Conservation (phyloP, 2,329 filamentous ascomycete species). For the Huntiella abstrusa region DNA sequence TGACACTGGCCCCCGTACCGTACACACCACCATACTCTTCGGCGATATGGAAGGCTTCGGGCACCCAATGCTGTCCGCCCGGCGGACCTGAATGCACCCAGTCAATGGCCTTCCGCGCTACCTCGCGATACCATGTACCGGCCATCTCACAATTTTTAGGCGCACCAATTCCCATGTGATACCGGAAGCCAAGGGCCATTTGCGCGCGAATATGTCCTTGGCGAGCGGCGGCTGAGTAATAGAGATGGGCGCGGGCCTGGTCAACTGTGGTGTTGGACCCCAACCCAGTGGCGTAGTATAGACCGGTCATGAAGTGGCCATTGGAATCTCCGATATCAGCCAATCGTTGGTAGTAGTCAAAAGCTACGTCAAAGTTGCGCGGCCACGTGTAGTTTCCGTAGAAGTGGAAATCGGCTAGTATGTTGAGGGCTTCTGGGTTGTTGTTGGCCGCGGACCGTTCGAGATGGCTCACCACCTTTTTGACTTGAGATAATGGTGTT, state of each 20-base stretch:
- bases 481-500: slow-evolving; percentile 1
- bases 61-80: slow-evolving; percentile 59
- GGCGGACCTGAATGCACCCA: slow-evolving; percentile 84
- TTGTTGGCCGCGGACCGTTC: slow-evolving; percentile 33
- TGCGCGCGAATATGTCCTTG: slow-evolving; percentile 68
- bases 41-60: slow-evolving; percentile 67
- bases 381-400: slow-evolving; percentile 87
- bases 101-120: slow-evolving; percentile 78
- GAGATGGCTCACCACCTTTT: slow-evolving; percentile 32
- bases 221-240: slow-evolving; percentile 84
- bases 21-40: slow-evolving; percentile 88
- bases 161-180: slow-evolving; percentile 70
- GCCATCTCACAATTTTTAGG: slow-evolving; percentile 72
- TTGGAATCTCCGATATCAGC: slow-evolving; percentile 70
- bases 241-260: slow-evolving; percentile 79
- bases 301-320: slow-evolving; percentile 84
- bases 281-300: slow-evolving; percentile 90
- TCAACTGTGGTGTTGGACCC: slow-evolving; percentile 64
- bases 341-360: slow-evolving; percentile 61
- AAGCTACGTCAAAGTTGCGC: slow-evolving; percentile 60
- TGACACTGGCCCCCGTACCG: slow-evolving; percentile 81
- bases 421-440: slow-evolving; percentile 69
- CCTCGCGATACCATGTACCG: slow-evolving; percentile 74
- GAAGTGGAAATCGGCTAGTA: slow-evolving; percentile 90
- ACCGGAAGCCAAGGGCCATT: slow-evolving; percentile 81